Evolutionary conservation across 1,284 basidiomycete genomes (phyloP), one percentile per base, ranked within the genome.

Genomic region (Naganishia sp.): DNA sequence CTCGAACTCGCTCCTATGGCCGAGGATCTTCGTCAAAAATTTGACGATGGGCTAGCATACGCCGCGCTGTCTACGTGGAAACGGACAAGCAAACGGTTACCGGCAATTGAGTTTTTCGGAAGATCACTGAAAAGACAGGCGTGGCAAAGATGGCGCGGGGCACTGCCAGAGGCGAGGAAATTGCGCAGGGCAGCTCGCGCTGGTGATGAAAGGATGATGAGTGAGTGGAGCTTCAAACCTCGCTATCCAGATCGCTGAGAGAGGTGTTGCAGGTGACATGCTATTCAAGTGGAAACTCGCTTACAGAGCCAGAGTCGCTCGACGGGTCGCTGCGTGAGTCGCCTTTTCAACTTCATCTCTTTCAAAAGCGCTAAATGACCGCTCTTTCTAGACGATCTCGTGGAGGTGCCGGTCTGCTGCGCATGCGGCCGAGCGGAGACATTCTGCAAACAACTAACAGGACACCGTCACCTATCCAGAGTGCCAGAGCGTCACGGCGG

Each of bases 241-340:
- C 6, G 15, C 7, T 32, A 9, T 2, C 18, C 28, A n/a, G 5
- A 10, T 9, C 42, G 23, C 46, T 58, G 23, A 57, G 10, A 25
- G 21, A 32, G 18, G 18, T 15, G 17, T 4, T 23, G 9, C 42
- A 66, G 67, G 52, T n/a, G 57, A 68, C 31, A 61, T 63, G 49
- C 42, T 68, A 6, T 50, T 63, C 35, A 39, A 21, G 9, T 68
- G 67, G 67, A 68, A 68, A 42, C 39, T 49, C 18, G 64, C 64
- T 23, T 68, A 68, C 58, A 52, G 67, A 35, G 58, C 67, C 15
- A 66, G 61, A 39, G 52, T 68, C 32, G 64, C 67, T 39, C 57
- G 67, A 13, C 42, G 67, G 28, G 64, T 65, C 5, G 63, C 67
- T 47, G 64, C 64, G 67, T 68, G 45, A 47, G 67, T 55, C 0